Evolutionary conservation across 495 filamentous ascomycete genomes (phyloP), one percentile per base, ranked within the genome.

Genomic region (Trichoderma gamsii): DNA sequence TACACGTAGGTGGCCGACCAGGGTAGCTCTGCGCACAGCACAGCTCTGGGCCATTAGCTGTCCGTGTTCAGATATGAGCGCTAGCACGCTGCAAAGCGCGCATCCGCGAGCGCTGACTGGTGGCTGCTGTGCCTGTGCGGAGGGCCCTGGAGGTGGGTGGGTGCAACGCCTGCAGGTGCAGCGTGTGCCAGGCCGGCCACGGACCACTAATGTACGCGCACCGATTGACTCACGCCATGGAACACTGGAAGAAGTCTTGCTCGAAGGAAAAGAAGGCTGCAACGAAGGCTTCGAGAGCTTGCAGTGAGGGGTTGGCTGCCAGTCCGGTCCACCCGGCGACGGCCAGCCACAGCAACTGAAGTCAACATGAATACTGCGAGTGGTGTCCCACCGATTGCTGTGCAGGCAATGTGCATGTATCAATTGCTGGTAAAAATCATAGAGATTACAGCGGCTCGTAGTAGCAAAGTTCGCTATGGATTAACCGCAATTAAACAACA

Each of bases 201-300:
- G 56, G 56, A 61, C 56, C 56, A 61, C 56, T 61, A 27, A 61
- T 32, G 56, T 29, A 32, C 56, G 56, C 27, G 56, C 56, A 23
- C 56, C 4, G 23, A 29, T 61, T 61, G 56, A 61, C 56, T 61
- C 56, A 61, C 9, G 56, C 11, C 25, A 61, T 61, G 56, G 56
- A 49, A 49, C 44, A 15, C 13, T n/a, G 44, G 35, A 6, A 49
- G 44, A 61, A 61, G 23, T 61, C 23, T 61, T 61, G 25, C 56
- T 29, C 27, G 56, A 61, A 61, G 56, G 27, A 61, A 52, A 32
- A 61, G 56, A 61, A 61, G 56, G 56, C 56, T 61, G 56, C 56
- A 61, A 61, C 56, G 56, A 61, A 61, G 21, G 2, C n/a, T 61
- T 25, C 44, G 1, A n/a, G 6, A 16, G 3, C 44, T 49, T 15